These are phyloP conservation scores for Paradendryphiella salina DNA, from an alignment of 2,329 filamentous ascomycete genomes.

Conservation along the genomic window DNA sequence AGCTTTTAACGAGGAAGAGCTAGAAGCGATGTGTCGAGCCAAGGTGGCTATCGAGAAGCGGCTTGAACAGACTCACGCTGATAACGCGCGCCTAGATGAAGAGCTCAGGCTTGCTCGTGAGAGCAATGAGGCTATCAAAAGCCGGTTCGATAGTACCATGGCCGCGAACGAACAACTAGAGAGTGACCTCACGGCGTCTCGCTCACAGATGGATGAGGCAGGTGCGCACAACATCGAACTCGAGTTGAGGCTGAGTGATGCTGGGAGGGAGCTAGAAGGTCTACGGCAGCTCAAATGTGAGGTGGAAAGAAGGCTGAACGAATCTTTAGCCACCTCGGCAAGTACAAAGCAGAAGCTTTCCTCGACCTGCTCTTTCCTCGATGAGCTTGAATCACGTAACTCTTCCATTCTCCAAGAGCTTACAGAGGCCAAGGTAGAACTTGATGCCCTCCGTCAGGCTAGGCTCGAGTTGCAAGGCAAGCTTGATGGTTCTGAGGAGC, in stretches of 20 bases:
- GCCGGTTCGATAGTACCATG: conserved; percentile 10
- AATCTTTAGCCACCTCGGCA: conserved; percentile 1
- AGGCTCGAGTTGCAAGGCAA: conserved; percentile 18
- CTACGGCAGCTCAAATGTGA: conserved; percentile 20
- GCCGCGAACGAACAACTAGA: conserved; percentile 23
- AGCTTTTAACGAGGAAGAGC: conserved; percentile 22
- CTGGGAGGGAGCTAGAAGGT: conserved; percentile 16
- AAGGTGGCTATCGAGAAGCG: conserved; percentile 22
- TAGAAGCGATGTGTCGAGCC: conserved; percentile 18
- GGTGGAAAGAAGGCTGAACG: conserved; percentile 15
- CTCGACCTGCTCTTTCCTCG: conserved; percentile 11
- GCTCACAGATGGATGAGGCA: conserved; percentile 15
- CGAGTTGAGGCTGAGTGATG: conserved; percentile 12
- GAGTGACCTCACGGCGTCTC: conserved; percentile 19
- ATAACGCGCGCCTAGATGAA: conserved; percentile 24
- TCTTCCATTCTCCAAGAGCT: conserved; percentile 11
- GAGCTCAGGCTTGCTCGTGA: conserved; percentile 23
- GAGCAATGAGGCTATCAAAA: conserved; percentile 14
- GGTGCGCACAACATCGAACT: conserved; percentile 22
- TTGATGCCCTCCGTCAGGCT: conserved; percentile 16
- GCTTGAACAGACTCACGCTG: conserved; percentile 17
- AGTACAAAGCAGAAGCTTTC: conserved; percentile 16
- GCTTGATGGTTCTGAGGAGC: conserved; percentile 12
- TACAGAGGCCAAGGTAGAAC: conserved; percentile 5
- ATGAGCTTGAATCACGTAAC: conserved; percentile 12